These are phyloP conservation scores for Lasiodiplodia sp. DNA, from an alignment of 2,329 filamentous ascomycete species.

Conservation along the genomic window DNA sequence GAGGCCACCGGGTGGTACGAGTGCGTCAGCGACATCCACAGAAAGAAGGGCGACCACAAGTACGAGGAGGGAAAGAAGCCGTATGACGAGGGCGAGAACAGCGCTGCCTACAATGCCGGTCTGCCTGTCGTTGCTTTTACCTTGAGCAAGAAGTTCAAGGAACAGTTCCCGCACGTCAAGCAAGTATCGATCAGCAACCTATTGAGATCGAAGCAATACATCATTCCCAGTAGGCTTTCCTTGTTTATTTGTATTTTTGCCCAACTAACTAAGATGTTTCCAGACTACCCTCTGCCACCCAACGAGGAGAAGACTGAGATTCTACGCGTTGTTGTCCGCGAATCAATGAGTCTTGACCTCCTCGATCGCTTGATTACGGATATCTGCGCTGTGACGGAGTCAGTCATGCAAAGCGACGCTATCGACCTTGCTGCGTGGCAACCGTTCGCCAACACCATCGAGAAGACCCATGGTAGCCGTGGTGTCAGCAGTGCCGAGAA, in stretches of 20 bases:
- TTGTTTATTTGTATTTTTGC: neutral
- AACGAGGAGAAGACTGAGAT: slow-evolving; percentile 69
- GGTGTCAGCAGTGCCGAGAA: slow-evolving; percentile 44
- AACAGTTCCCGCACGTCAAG: slow-evolving; percentile 67
- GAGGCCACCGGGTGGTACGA: slow-evolving; percentile 72
- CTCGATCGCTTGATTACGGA: slow-evolving; percentile 69
- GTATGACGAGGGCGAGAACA: slow-evolving; percentile 59
- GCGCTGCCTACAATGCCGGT: slow-evolving; percentile 68
- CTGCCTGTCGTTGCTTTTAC: slow-evolving; percentile 74
- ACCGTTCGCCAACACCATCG: slow-evolving; percentile 41
- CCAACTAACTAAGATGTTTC: neutral
- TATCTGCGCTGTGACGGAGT: slow-evolving; percentile 67
- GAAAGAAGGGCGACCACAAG: slow-evolving; percentile 58
- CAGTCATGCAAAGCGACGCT: slow-evolving; percentile 62
- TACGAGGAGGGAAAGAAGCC: slow-evolving; percentile 52
- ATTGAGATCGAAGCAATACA: slow-evolving; percentile 72
- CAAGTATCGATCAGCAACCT: slow-evolving; percentile 70
- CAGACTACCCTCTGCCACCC: slow-evolving; percentile 71
- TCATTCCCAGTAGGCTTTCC: slow-evolving; percentile 66
- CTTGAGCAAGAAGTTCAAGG: slow-evolving; percentile 67
- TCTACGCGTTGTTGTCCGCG: slow-evolving; percentile 70
- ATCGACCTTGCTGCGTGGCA: slow-evolving; percentile 59
- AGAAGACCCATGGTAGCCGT: slow-evolving; percentile 45
- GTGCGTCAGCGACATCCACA: slow-evolving; percentile 68
- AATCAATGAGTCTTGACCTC: slow-evolving; percentile 73